phyloP scores from a whole-genome alignment of 106 monocot genomes.

The Iris macrosiphon region DNA sequence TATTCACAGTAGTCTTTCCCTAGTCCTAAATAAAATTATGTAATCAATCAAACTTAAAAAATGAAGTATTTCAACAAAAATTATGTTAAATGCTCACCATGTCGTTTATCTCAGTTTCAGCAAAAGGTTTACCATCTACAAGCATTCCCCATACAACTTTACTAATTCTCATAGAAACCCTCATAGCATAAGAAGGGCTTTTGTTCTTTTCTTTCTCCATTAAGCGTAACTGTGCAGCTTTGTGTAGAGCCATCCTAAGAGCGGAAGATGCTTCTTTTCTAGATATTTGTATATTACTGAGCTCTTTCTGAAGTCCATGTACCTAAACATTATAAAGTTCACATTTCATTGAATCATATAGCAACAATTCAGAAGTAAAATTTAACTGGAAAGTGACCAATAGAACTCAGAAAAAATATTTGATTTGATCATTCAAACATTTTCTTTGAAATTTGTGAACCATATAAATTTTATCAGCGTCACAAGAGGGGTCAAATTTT shows the following conservation, averaged over 20 bases:
- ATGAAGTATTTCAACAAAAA: slow-evolving; percentile 5
- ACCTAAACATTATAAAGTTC: too few species aligned
- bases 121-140: slow-evolving; percentile 87
- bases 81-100: slow-evolving; percentile 45
- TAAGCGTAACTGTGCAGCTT: slow-evolving; percentile 67
- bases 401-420: too few species aligned
- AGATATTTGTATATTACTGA: slow-evolving; percentile 40
- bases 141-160: slow-evolving; percentile 97
- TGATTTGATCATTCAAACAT: too few species aligned
- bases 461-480: too few species aligned
- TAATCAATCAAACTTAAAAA: too few species aligned
- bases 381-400: too few species aligned
- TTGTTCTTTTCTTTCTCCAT: slow-evolving; percentile 96
- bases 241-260: slow-evolving; percentile 68
- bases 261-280: slow-evolving; percentile 51
- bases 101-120: slow-evolving; percentile 90
- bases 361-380: too few species aligned
- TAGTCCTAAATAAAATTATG: too few species aligned
- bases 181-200: slow-evolving; percentile 88
- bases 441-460: too few species aligned
- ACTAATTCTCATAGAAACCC: slow-evolving; percentile 79
- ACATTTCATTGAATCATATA: too few species aligned
- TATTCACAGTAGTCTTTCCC: too few species aligned
- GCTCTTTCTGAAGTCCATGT: slow-evolving; percentile 54
- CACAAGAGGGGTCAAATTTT: too few species aligned